These are phyloP conservation scores for Alternaria sp. DNA, from an alignment of 2,329 filamentous ascomycete species.

Conservation along the genomic window DNA sequence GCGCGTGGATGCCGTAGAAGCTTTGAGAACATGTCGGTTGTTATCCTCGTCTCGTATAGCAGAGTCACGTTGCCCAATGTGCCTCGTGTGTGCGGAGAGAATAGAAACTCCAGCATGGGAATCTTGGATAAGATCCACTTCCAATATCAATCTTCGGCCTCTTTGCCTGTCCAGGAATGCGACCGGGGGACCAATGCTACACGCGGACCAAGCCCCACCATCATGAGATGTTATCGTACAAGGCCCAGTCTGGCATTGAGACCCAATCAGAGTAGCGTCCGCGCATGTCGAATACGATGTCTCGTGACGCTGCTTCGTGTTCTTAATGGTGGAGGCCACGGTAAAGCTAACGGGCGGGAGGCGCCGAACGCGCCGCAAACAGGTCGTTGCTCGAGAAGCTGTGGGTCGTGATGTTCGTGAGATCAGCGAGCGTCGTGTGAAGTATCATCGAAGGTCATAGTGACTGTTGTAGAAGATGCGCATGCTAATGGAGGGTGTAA, in stretches of 20 bases:
- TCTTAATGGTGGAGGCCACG: too few relatives aligned
- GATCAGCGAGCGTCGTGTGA: too few relatives aligned
- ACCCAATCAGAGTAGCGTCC: background rate
- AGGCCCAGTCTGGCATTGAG: background rate
- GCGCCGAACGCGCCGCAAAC: too few relatives aligned
- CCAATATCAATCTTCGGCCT: slow-evolving; percentile 8
- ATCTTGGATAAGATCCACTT: slow-evolving; percentile 8
- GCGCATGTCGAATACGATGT: background rate
- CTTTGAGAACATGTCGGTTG: background rate
- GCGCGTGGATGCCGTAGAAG: background rate
- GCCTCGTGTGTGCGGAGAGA: background rate
- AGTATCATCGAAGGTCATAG: too few relatives aligned
- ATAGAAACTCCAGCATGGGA: slow-evolving; percentile 8
- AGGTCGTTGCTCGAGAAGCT: too few relatives aligned
- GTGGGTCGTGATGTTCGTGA: too few relatives aligned
- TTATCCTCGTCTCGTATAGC: slow-evolving; percentile 12
- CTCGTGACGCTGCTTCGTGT: background rate
- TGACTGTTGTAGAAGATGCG: too few relatives aligned
- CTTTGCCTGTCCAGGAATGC: slow-evolving; percentile 1
- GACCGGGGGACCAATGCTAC: background rate
- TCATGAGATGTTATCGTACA: background rate
- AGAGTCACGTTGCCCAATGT: slow-evolving; percentile 3
- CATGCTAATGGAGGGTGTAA: too few relatives aligned
- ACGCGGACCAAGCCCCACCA: background rate
- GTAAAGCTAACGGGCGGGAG: too few relatives aligned